A percentile compares a stretch with the other conserved stretches of the same genome.
phyloP scores from a whole-genome alignment of 345 rosid genomes.

The Populus euphratica region DNA sequence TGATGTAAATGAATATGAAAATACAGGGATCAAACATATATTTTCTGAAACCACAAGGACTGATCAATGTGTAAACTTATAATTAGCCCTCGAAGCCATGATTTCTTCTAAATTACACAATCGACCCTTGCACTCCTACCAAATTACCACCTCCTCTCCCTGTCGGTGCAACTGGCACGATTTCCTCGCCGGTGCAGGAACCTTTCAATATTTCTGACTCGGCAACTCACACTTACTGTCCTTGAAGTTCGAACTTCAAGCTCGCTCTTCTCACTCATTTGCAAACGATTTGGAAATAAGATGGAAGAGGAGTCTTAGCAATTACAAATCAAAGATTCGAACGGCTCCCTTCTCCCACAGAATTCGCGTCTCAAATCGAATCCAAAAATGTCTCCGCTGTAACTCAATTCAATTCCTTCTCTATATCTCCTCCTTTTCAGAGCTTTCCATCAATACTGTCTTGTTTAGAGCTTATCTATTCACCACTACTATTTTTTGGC shows the following conservation, averaged over 20 bases:
- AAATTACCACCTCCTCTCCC: neutral
- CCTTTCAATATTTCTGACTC: neutral
- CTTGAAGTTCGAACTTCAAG: neutral
- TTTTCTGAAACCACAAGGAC: too few species aligned
- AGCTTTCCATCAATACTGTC: neutral
- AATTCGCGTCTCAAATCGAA: constrained; percentile 58
- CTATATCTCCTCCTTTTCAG: neutral
- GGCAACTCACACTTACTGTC: neutral
- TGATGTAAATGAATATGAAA: too few species aligned
- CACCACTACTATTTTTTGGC: neutral
- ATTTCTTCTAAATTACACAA: neutral
- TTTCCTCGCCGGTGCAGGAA: neutral
- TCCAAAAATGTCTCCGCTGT: constrained; percentile 68
- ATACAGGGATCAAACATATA: too few species aligned
- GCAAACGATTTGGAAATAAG: neutral
- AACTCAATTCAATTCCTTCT: constrained; percentile 6
- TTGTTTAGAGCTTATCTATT: neutral
- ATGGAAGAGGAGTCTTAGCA: constrained; percentile 23
- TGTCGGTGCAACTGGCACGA: neutral
- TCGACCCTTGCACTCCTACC: neutral
- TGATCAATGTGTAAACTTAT: too few species aligned
- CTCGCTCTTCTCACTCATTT: neutral
- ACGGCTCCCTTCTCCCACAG: constrained; percentile 44
- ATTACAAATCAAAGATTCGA: constrained; percentile 38
- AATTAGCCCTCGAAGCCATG: neutral